These are phyloP conservation scores for Hyphodiscus sp. DNA, from an alignment of 2,329 filamentous ascomycete genomes.

Conservation along the genomic window DNA sequence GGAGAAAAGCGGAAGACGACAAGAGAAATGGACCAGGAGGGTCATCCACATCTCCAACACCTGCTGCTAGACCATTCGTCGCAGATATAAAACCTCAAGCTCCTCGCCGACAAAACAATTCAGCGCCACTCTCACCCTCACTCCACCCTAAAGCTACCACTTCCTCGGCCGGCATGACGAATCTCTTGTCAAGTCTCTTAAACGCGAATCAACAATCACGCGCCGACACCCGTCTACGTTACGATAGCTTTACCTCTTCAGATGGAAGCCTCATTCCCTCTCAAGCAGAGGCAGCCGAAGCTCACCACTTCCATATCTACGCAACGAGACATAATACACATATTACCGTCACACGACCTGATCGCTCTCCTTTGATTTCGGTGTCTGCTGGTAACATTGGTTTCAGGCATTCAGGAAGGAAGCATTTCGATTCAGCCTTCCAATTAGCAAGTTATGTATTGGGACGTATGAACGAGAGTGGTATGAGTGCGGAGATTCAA, in stretches of 20 bases:
- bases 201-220: background rate
- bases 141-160: background rate
- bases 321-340: slow-evolving; percentile 92
- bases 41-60: background rate
- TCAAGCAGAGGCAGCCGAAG: slow-evolving; percentile 41
- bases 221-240: background rate
- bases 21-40: background rate
- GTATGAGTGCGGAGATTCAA: slow-evolving; percentile 68
- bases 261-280: slow-evolving; percentile 19
- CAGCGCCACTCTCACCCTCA: background rate
- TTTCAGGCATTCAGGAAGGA: slow-evolving; percentile 76
- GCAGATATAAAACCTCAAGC: background rate
- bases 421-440: slow-evolving; percentile 85
- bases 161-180: background rate
- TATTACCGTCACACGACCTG: slow-evolving; percentile 80
- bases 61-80: background rate
- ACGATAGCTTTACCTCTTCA: background rate
- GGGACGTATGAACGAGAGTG: slow-evolving; percentile 75
- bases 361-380: slow-evolving; percentile 71
- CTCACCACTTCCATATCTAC: slow-evolving; percentile 83
- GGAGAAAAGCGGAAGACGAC: slow-evolving; percentile 6
- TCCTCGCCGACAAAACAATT: background rate
- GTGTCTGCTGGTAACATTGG: slow-evolving; percentile 82
- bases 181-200: background rate
- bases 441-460: slow-evolving; percentile 82